Base-by-base conservation (phyloP, 2,329 filamentous ascomycete genomes). In the Bipolaris sorokiniana region DNA sequence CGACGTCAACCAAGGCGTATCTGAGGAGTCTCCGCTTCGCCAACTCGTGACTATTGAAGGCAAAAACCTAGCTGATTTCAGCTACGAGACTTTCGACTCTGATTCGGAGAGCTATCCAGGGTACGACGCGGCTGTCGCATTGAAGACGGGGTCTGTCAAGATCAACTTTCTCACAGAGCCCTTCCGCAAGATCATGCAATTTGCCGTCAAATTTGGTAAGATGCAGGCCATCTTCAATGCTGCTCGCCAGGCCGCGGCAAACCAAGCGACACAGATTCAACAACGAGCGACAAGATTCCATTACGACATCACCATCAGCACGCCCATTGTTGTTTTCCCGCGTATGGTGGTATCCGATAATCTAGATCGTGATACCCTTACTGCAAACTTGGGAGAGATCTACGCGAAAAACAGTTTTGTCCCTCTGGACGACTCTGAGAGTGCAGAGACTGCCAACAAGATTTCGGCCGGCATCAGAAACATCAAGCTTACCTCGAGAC, bases 211-310 rank as follows among this genome's bases (percentile, higher is more conserved):
- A 70, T 99, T 99, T 75, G 95, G 96, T 59, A 97, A 96, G 78
- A 99, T 99, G 95, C 95, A 99, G 77, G 94, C 95, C 20, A 90
- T 99, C 51, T 99, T 97, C 81, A 99, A 99, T 72, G 94, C 95
- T 40, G 95, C 96, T 11, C 87, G 96, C 33, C 92, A 97, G 77
- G 96, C 94, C 37, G 95, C 96, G 2, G 91, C 95, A 37, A 94
- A 91, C 60, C 93, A 97, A 75, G 96, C 95, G 9, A 96, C 86
- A 56, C 93, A 97, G 71, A 86, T 99, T 5, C 95, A 98, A 71
- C 90, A 98, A 70, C 93, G 88, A 70, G 90, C 91, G 0, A 91
- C 88, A 70, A 92, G 91, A 62, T 91, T 98, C 80, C 93, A 96
- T 73, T 97, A 97, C 55, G 95, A 99, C 70, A 86, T 99, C 18